Percentiles rank a stretch among this genome's conserved stretches.
Conservation (phyloP, 2,329 filamentous ascomycete genomes). For the Penicillium sumatraense region DNA sequence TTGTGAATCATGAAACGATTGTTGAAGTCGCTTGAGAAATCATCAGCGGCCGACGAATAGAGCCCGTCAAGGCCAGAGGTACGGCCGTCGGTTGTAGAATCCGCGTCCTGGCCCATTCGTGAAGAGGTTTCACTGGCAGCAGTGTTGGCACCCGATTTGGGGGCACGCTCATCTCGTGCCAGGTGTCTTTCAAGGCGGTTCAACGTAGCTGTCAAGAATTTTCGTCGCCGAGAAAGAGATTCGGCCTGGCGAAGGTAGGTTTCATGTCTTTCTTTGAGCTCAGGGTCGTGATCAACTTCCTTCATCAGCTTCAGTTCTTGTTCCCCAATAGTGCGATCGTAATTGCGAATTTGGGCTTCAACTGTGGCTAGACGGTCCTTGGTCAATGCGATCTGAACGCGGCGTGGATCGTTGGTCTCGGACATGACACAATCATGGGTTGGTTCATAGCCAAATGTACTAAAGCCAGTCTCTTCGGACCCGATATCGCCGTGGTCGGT, state of each 20-base stretch:
- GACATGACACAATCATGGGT: slow-evolving; percentile 97
- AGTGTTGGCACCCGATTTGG: slow-evolving; percentile 32
- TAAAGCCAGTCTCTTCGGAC: slow-evolving; percentile 76
- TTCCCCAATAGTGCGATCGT: slow-evolving; percentile 73
- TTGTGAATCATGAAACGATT: slow-evolving; percentile 99
- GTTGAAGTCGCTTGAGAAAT: slow-evolving; percentile 93
- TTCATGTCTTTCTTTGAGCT: slow-evolving; percentile 50
- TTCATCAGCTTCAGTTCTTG: slow-evolving; percentile 68
- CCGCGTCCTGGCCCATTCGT: slow-evolving; percentile 36
- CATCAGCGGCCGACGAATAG: slow-evolving; percentile 71
- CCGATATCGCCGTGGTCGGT: slow-evolving; percentile 85
- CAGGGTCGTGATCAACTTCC: slow-evolving; percentile 57
- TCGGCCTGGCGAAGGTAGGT: slow-evolving; percentile 61
- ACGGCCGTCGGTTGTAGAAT: slow-evolving; percentile 60
- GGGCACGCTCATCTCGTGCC: slow-evolving; percentile 48
- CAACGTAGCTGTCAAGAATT: slow-evolving; percentile 63
- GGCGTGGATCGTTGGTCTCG: slow-evolving; percentile 82
- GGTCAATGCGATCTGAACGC: slow-evolving; percentile 85
- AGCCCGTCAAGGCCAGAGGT: slow-evolving; percentile 58
- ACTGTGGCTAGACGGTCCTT: slow-evolving; percentile 78
- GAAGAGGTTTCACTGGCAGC: slow-evolving; percentile 30
- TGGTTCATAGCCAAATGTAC: slow-evolving; percentile 88
- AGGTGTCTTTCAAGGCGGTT: slow-evolving; percentile 60
- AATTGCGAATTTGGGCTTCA: slow-evolving; percentile 75
- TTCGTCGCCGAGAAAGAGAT: slow-evolving; percentile 61